Base-by-base conservation (phyloP, 1,284 basidiomycete genomes). In the Cryptococcus sp. region DNA sequence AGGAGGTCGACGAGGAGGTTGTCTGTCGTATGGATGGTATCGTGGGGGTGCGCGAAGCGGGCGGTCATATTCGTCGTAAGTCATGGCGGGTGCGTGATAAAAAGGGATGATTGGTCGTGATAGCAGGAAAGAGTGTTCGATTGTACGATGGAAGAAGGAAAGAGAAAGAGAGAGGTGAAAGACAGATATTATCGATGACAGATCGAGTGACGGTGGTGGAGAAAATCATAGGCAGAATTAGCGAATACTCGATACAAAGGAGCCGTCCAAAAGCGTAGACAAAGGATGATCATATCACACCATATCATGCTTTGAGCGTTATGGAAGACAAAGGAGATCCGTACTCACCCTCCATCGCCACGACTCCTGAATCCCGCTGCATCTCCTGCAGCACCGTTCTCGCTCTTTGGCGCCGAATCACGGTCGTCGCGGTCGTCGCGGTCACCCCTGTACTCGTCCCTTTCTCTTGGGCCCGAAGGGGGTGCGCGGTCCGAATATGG, bases 401-500 rank as follows among this genome's bases (percentile, higher is more conserved):
- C 31, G 31, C 31, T 35, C 31, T 35, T 35, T 4, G 31, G 31
- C 4, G 31, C 31, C 31, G 42, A 45, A 45, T 45, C 42, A 8
- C 31, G 31, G 31, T 35, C 42, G n/a, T 42, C 41, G 41, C 41
- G 16, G 41, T 42, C 41, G 19, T 42, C 41, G 7, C 41, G 41
- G 41, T 16, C 41, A 42, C 42, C 42, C 42, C 42, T 45, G n/a
- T n/a, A 45, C 42, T 45, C 42, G 42, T 19, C n/a, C n/a, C 22
- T 22, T 22, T 22, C 42, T 15, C 42, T 45, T 19, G 42, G 42
- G 6, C 48, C 27, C 47, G 65, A 48, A 23, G 57, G 48, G 39
- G 47, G 49, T 16, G 52, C 50, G 35, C 45, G 47, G 10, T 61
- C 56, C 25, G 51, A 42, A 42, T 61, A 58, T 11, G 55, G 23